Evolutionary conservation across 768 basidiomycete genomes (phyloP), one percentile per base, ranked within the genome.

Genomic region (Pholiota molesta): DNA sequence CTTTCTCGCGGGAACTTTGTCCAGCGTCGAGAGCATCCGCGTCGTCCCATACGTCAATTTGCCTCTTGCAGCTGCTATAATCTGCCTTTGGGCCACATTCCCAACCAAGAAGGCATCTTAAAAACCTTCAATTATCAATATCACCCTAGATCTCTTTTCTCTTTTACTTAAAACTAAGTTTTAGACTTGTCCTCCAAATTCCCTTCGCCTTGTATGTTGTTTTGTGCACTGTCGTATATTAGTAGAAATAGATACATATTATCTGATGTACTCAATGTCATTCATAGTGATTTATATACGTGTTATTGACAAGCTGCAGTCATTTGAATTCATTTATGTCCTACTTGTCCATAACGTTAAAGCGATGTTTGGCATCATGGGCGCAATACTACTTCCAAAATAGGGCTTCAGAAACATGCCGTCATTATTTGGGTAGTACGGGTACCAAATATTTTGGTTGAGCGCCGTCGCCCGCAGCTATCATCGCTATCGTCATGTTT

Each of bases 1-100:
- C 85, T 0, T 86, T 65, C 65, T 82, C 5, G 73, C 81, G 0
- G 85, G 86, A 33, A 66, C 75, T 0, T 65, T 84, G 33, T 74
- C 79, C 1, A 80, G 74, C 52, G 54, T 73, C 17, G 69, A 76
- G 54, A 79, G 79, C 13, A 71, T 78, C 19, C 70, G 75, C 5
- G 74, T 71, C 13, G 63, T 84, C 59, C 69, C 79, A 2, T 83
- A 81, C 61, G 67, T 83, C 33, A 81, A 77, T 6, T 74, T 83
- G 23, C 72, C 79, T 16, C 75, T 80, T 55, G 75, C 71, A 19
- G 72, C 68, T 16, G 62, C 71, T 13, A 62, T 82, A 45, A 69
- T 75, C 33, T 59, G 65, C 31, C 53, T 79, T n/a, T 84, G 83
- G 83, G 71, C 69, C 33, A 62, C 79, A 31, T 81, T 83, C 53